Conservation (phyloP, 1,284 basidiomycete species). For the Ustilago trichophora region DNA sequence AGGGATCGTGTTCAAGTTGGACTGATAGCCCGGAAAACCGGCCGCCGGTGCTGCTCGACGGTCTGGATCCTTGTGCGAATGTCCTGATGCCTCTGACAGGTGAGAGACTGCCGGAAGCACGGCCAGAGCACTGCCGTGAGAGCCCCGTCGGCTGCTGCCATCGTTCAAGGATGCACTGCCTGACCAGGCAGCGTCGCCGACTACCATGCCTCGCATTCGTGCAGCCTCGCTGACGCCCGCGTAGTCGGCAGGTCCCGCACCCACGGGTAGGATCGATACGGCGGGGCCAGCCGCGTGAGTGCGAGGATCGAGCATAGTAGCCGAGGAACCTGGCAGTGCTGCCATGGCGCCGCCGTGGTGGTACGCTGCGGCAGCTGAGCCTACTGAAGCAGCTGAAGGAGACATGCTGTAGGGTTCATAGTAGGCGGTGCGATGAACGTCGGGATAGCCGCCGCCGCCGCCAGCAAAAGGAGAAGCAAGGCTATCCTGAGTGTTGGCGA, state of each 20-base stretch:
- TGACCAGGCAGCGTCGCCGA: conserved; percentile 11
- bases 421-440: conserved; percentile 27
- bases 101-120: conserved; percentile 9
- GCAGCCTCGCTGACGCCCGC: conserved; percentile 17
- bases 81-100: conserved; percentile 5
- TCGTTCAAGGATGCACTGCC: conserved; percentile 6
- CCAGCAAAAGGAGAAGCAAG: conserved; percentile 4
- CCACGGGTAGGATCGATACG: conserved; percentile 18
- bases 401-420: conserved; percentile 18
- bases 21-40: conserved; percentile 11
- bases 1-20: conserved; percentile 25
- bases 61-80: background rate
- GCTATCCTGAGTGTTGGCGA: background rate
- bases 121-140: conserved; percentile 11
- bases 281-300: conserved; percentile 1
- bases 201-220: conserved; percentile 11
- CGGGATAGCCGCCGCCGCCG: conserved; percentile 21
- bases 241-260: conserved; percentile 23
- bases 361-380: conserved; percentile 24
- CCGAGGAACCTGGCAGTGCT: background rate
- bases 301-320: background rate
- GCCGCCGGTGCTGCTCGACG: conserved; percentile 19
- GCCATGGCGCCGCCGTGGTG: conserved; percentile 1
- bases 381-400: conserved; percentile 1
- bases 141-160: conserved; percentile 16